Base-by-base conservation (phyloP, 345 rosid species). In the Stellera chamaejasme region DNA sequence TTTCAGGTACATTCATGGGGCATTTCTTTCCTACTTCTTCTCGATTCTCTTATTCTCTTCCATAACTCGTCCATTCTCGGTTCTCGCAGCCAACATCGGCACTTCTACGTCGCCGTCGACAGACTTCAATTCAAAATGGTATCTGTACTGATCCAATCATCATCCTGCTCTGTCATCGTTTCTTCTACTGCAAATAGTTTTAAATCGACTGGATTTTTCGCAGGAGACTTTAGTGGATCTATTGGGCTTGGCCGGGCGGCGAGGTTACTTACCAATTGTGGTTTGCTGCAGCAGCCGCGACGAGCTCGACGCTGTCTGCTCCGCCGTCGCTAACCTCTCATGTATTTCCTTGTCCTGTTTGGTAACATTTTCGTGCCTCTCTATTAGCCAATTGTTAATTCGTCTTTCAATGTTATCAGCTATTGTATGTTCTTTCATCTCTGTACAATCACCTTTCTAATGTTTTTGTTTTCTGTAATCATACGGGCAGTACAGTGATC, bases 241-340 rank as follows among this genome's bases (percentile, higher is more conserved):
- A 47, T 63, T 92, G 13, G 81, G 85, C 8, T 79, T 79, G 59
- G 65, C 79, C 7, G 93, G 84, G 43, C 82, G 84, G 55, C 92
- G 84, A 58, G 71, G 69, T 48, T 81, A 83, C 55, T 80, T 88
- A 48, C 95, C 96, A 4, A 69, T 84, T 72, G 88, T 84, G 26
- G 81, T 88, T 2, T 88, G 88, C 70, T 92, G 98, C 75, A 83
- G 80, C 82, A 82, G 95, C 11, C 86, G 96, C 3, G 98, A 92
- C 67, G 95, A 83, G 75, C 96, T 92, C 13, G 96, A 92, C 54
- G 84, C 93, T 11, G 84, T 91, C 55, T 88, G 81, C 66, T 83
- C 82, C 60, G 76, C 83, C 16, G 82, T 88, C 53, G 73, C 98
- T n/a, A 70, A 69, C 44, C 92, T 88, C 69, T 79, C 90, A 58